Conservation (phyloP, 78 protist genomes). For the Tieghemostelium lacteum region DNA sequence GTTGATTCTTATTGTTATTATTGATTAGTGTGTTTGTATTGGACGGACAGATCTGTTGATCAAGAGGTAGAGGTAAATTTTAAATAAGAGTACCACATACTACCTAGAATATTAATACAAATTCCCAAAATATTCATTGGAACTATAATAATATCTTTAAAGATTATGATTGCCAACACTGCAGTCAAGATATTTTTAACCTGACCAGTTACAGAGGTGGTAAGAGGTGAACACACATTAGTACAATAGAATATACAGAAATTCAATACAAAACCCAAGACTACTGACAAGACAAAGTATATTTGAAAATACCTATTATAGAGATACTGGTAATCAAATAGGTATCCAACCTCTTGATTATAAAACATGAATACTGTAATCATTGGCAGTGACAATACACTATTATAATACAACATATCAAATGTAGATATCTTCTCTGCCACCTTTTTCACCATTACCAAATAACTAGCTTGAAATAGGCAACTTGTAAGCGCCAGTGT, state of each 20-base stretch:
- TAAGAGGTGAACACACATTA: slow-evolving; percentile 54
- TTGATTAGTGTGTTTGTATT: neutral
- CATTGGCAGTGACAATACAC: slow-evolving; percentile 51
- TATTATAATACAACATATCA: slow-evolving; percentile 68
- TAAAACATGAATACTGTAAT: slow-evolving; percentile 9
- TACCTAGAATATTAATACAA: slow-evolving; percentile 30
- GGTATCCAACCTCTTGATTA: slow-evolving; percentile 14
- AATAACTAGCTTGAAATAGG: slow-evolving; percentile 60
- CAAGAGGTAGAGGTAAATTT: slow-evolving; percentile 65
- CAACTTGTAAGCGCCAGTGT: slow-evolving; percentile 45
- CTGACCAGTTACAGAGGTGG: slow-evolving; percentile 59
- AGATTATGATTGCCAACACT: slow-evolving; percentile 36
- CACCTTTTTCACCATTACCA: slow-evolving; percentile 58
- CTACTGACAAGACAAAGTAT: slow-evolving; percentile 19
- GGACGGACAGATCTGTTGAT: no score
- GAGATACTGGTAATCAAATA: neutral
- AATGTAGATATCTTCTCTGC: slow-evolving; percentile 28
- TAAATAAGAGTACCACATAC: slow-evolving; percentile 52
- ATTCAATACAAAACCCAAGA: slow-evolving; percentile 58
- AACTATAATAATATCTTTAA: slow-evolving; percentile 51
- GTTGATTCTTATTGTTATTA: neutral
- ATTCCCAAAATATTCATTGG: slow-evolving; percentile 55
- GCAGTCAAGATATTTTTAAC: slow-evolving; percentile 51
- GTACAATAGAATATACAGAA: slow-evolving; percentile 72
- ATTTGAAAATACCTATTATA: slow-evolving; percentile 23